Base-by-base conservation (phyloP, 2,329 filamentous ascomycete species). In the Ploettnerulaceae sp. region DNA sequence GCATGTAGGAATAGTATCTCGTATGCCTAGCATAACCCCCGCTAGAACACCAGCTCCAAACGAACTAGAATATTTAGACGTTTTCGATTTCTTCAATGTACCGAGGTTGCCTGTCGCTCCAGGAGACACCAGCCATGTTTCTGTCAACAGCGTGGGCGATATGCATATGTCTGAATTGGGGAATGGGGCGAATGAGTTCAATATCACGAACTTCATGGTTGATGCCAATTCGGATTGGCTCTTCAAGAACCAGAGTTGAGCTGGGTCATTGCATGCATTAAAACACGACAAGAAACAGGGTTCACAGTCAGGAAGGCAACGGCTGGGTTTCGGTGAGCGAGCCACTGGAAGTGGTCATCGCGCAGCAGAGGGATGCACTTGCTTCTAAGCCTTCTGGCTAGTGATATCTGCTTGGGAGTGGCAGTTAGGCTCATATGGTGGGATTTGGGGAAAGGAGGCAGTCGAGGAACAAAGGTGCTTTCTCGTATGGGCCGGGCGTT, bases 51-150 rank as follows among this genome's bases (percentile, higher is more conserved):
- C 87, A 1, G 85, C 81, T 7, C 78, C 85, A 1, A 88, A 93
- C 56, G 89, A 95, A 61, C 71, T 95, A 3, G 90, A 95, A 63
- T 95, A 94, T 62, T 71, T 95, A 2, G 89, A 95, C 58, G 86
- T 95, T 0, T 95, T 96, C 63, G 88, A 93, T 58, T 95, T 94
- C 63, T 96, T 95, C 73, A 95, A 95, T 62, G 81, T 94, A 46
- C 90, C 90, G 1, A 73, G 89, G 14, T 69, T 95, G 18, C 76
- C 78, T 0, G 66, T 76, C 17, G 69, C 69, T 22, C 12, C 61
- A 38, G 42, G 61, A 53, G 37, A 64, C 38, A 22, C 54, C 61
- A 21, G 57, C 47, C 44, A 66, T 31, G 56, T 57, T 22, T 55
- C 51, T 44, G 48, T 34, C 2, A 57, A 55, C 40, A 49, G 51